A percentile compares a stretch with the other conserved stretches of the same genome.
These are phyloP conservation scores for Claviceps sp. DNA, from an alignment of 2,329 filamentous ascomycete genomes.

Conservation along the genomic window DNA sequence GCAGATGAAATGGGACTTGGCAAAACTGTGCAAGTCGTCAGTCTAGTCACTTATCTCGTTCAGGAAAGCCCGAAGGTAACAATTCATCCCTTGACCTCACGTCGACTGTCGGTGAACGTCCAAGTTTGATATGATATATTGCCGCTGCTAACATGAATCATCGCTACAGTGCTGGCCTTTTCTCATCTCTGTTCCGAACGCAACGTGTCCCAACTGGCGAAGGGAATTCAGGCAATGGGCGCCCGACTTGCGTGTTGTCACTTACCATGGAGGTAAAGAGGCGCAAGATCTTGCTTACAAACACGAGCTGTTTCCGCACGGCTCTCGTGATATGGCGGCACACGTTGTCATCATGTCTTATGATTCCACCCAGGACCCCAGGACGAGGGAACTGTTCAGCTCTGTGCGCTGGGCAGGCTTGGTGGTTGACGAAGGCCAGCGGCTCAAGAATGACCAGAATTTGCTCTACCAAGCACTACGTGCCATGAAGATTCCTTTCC, in stretches of 20 bases:
- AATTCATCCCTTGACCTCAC: too few species aligned
- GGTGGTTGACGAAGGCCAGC: conserved; percentile 89
- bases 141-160: conserved; percentile 7
- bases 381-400: conserved; percentile 51
- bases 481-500: conserved; percentile 65
- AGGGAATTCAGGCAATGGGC: conserved; percentile 92
- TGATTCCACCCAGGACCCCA: conserved; percentile 68
- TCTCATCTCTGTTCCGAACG: conserved; percentile 83
- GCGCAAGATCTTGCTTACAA: conserved; percentile 65
- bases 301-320: conserved; percentile 71
- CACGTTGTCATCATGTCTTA: conserved; percentile 94
- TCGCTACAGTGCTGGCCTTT: conserved; percentile 64
- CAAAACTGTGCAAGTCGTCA: conserved; percentile 90
- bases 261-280: conserved; percentile 69
- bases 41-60: conserved; percentile 62
- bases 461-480: conserved; percentile 64
- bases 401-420: conserved; percentile 72
- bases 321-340: conserved; percentile 57
- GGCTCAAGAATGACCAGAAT: conserved; percentile 85
- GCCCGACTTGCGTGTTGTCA: conserved; percentile 74
- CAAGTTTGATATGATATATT: neutral
- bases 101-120: neutral
- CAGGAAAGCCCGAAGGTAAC: conserved; percentile 43
- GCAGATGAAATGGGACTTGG: conserved; percentile 98
- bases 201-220: conserved; percentile 95